Base-by-base conservation (phyloP, 148 eudicot species). In the Vaccinium macrocarpon region DNA sequence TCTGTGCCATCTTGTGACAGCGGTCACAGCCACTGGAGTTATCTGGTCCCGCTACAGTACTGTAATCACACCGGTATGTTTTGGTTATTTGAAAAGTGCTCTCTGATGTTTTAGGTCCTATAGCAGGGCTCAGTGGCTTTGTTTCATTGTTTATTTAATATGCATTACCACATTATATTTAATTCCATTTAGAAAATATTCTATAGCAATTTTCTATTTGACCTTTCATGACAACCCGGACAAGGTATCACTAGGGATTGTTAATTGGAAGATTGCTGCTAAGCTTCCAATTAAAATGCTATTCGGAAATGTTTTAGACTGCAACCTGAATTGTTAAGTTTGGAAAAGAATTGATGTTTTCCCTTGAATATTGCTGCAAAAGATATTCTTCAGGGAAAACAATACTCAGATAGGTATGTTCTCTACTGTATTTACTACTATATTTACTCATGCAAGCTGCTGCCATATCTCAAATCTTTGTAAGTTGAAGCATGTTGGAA, bases 241-340 rank as follows among this genome's bases (percentile, higher is more conserved):
- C 86, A 94, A 92, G 90, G 88, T 93, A 82, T 95, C 96, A 55
- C 95, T 95, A 52, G 97, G 96, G 62, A 95, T 93, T 78, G 97
- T 94, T 76, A 95, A 94, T 71, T 95, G 98, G 97, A 94, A 92
- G 91, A 38, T 88, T 50, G 96, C 96, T 80, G 90, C 85, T 78
- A 94, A 91, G 90, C 98, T 97, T 78, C 96, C 98, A 68, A 95
- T 95, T 81, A 94, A 94, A 88, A 89, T 95, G 97, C 98, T 94
- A 62, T 95, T 93, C 92, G 87, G 91, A 84, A 94, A 94, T 91
- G 97, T 94, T 61, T 97, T 93, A 84, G 93, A 95, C 86, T 94
- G 98, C 86, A 95, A 95, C 89, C 95, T 42, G 91, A 94, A 97
- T 91, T 19, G 89, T 95, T 82, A 95, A 93, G 88, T 88, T 95